Evolutionary conservation across 2,329 filamentous ascomycete species (phyloP).

Genomic region (Trichoderma aggressivum): DNA sequence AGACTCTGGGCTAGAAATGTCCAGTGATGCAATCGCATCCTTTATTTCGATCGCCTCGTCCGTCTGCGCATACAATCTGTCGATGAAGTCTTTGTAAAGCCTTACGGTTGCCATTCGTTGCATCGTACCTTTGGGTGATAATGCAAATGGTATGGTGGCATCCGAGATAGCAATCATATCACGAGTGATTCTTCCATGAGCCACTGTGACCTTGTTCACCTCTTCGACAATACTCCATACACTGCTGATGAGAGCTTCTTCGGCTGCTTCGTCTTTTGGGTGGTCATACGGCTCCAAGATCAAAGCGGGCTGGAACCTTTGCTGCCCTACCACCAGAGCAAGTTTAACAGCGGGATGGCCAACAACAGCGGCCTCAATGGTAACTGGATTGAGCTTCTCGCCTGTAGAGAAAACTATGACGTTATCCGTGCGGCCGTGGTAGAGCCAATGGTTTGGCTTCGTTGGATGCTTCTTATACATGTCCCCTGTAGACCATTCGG

Average conservation of each 20-base stretch:
- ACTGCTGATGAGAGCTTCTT: conserved; percentile 36
- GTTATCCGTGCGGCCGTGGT: conserved; percentile 38
- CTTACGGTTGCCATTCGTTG: conserved; percentile 39
- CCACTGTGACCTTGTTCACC: conserved; percentile 42
- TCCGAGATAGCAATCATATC: conserved; percentile 39
- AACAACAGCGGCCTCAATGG: conserved; percentile 34
- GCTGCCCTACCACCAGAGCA: conserved; percentile 41
- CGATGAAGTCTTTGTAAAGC: conserved; percentile 43
- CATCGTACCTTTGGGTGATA: conserved; percentile 46
- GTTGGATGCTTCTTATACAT: conserved; percentile 37
- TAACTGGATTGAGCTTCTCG: conserved; percentile 41
- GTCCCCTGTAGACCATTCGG: conserved; percentile 37
- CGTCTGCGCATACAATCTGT: conserved; percentile 37
- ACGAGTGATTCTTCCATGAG: conserved; percentile 44
- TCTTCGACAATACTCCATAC: conserved; percentile 44
- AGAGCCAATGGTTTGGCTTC: conserved; percentile 33
- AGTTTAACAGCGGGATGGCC: conserved; percentile 29
- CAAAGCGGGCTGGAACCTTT: conserved; percentile 45
- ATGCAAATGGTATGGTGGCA: conserved; percentile 41
- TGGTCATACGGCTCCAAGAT: conserved; percentile 42
- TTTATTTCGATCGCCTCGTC: conserved; percentile 27
- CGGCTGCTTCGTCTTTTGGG: conserved; percentile 27
- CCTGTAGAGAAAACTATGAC: conserved; percentile 41
- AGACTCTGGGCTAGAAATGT: conserved; percentile 24
- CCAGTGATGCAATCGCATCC: conserved; percentile 19